Percentiles rank a stretch among this genome's conserved stretches.
These are phyloP conservation scores for Sugiyamaella floridensis DNA, from an alignment of 805 yeast species.

Conservation along the genomic window DNA sequence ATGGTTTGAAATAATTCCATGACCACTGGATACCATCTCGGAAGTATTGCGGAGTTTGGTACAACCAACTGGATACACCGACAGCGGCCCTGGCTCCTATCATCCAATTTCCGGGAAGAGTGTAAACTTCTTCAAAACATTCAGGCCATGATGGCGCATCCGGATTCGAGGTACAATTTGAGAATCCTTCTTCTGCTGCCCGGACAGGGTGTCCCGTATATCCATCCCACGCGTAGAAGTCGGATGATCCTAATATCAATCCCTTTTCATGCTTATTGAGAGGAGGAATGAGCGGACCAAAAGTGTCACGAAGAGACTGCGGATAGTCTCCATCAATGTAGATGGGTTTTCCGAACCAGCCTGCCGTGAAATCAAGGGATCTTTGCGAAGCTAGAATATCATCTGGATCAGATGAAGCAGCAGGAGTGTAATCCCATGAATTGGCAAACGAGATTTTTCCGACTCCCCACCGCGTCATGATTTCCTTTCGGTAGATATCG, in stretches of 20 bases:
- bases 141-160: slow-evolving; percentile 26
- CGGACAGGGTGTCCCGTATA: slow-evolving; percentile 27
- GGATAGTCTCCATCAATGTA: slow-evolving; percentile 31
- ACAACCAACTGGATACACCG: slow-evolving; percentile 27
- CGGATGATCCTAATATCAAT: slow-evolving; percentile 25
- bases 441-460: slow-evolving; percentile 29
- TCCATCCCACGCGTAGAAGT: slow-evolving; percentile 33
- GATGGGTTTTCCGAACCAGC: slow-evolving; percentile 30
- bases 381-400: slow-evolving; percentile 27
- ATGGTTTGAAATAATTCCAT: slow-evolving; percentile 26
- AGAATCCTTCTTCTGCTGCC: slow-evolving; percentile 22
- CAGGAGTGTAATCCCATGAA: slow-evolving; percentile 28
- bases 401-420: slow-evolving; percentile 23
- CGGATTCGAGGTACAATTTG: slow-evolving; percentile 24
- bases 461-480: slow-evolving; percentile 24
- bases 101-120: slow-evolving; percentile 21
- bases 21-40: slow-evolving; percentile 16
- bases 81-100: slow-evolving; percentile 20
- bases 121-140: slow-evolving; percentile 22
- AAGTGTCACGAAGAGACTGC: slow-evolving; percentile 21
- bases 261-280: slow-evolving; percentile 27
- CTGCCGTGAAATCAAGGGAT: slow-evolving; percentile 25
- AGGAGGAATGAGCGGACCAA: slow-evolving; percentile 18
- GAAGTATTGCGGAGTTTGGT: slow-evolving; percentile 18
- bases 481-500: slow-evolving; percentile 24